Evolutionary conservation across 257 asterid species (phyloP).

Genomic region (Ocimum tenuiflorum): DNA sequence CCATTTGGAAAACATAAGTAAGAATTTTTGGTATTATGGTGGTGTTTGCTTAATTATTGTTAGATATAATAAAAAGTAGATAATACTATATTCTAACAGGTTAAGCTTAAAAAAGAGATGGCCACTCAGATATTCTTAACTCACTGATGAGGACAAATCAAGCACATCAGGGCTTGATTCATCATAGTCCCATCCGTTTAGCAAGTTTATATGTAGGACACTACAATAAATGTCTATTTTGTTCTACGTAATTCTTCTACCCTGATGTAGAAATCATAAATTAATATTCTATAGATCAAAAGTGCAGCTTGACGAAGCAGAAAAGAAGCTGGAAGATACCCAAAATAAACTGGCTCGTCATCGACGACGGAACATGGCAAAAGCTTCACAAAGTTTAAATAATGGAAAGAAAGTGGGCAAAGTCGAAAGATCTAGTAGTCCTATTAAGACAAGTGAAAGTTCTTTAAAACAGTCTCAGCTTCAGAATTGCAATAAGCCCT

Average conservation of each 20-base stretch:
- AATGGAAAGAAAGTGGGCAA: constrained; percentile 24
- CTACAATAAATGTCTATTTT: too few species aligned
- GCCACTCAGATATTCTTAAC: not conserved
- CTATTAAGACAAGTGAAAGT: constrained; percentile 21
- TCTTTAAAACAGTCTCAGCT: constrained; percentile 23
- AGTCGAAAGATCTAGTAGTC: constrained; percentile 27
- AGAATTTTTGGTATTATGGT: not conserved
- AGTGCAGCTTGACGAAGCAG: constrained; percentile 49
- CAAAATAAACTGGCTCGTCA: constrained; percentile 43
- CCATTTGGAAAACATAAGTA: not conserved
- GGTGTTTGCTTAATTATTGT: not conserved
- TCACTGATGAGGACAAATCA: not conserved
- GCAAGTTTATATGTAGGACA: constrained; percentile 7
- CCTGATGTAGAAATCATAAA: constrained; percentile 7
- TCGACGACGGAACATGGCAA: constrained; percentile 27
- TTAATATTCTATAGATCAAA: constrained; percentile 16
- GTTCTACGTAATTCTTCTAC: not conserved
- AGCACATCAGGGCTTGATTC: not conserved
- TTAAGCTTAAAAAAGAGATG: not conserved
- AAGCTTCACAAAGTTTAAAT: constrained; percentile 25
- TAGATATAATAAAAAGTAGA: not conserved
- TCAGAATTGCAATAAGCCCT: constrained; percentile 16
- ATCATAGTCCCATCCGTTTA: not conserved
- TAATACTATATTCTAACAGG: not conserved
- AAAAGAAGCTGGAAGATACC: constrained; percentile 51